Evolutionary conservation across 1,284 basidiomycete species (phyloP).

Genomic region (Ceratobasidium sp.): DNA sequence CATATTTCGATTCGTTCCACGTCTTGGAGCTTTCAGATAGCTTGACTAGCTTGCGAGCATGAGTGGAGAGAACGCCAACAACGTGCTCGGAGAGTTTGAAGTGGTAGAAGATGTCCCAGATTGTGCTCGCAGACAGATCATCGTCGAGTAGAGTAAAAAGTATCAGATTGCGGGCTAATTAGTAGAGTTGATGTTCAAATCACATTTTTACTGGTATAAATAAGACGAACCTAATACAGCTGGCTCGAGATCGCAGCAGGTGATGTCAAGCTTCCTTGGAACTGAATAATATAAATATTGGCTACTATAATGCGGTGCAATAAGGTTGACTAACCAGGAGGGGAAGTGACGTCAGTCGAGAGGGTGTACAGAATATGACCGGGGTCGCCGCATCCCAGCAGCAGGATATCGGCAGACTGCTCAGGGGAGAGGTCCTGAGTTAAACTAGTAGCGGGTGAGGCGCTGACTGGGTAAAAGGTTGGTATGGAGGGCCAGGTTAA

Average conservation of each 20-base stretch:
- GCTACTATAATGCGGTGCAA: neutral
- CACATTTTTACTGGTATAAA: neutral
- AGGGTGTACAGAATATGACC: conserved; percentile 70
- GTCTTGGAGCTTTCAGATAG: conserved; percentile 58
- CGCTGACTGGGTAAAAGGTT: conserved; percentile 64
- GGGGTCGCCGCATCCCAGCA: conserved; percentile 72
- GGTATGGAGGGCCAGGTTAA: conserved; percentile 1
- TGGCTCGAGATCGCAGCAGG: conserved; percentile 2
- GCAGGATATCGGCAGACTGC: conserved; percentile 63
- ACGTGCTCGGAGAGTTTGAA: conserved; percentile 65
- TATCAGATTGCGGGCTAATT: conserved; percentile 63
- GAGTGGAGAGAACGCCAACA: conserved; percentile 60
- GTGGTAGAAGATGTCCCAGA: conserved; percentile 74
- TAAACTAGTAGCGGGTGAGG: conserved; percentile 67
- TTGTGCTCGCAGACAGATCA: conserved; percentile 51
- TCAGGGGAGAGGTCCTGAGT: conserved; percentile 66
- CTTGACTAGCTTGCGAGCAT: conserved; percentile 62
- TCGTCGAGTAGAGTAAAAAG: conserved; percentile 60
- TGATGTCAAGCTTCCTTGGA: neutral
- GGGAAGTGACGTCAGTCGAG: conserved; percentile 61
- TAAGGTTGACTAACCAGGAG: neutral
- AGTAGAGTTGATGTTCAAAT: neutral
- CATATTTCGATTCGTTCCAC: conserved; percentile 65
- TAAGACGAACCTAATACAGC: neutral
- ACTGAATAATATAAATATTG: neutral